Conservation (phyloP, 768 basidiomycete species). For the Coprinopsis marcescibilis region DNA sequence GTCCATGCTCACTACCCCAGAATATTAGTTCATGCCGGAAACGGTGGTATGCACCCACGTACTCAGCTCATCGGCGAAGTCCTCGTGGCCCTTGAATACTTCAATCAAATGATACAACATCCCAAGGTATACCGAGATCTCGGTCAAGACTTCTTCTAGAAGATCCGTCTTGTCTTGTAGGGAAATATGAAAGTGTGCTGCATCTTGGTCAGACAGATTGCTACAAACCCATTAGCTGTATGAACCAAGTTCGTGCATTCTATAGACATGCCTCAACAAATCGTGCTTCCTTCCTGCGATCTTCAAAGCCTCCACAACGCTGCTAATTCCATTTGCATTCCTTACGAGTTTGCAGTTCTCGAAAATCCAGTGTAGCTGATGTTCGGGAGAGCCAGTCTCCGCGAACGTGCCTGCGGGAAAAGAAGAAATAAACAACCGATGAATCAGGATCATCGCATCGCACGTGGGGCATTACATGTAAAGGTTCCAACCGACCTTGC, state of each 20-base stretch:
- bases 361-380: constrained; percentile 94
- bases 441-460: no score
- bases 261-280: constrained; percentile 54
- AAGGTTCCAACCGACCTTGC: constrained; percentile 63
- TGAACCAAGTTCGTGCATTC: neutral
- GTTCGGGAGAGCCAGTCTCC: constrained; percentile 86
- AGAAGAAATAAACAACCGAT: no score
- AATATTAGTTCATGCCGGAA: neutral
- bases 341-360: constrained; percentile 89
- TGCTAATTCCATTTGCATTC: constrained; percentile 73
- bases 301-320: constrained; percentile 83
- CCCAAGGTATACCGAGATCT: constrained; percentile 88
- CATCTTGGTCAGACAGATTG: constrained; percentile 70
- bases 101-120: constrained; percentile 96
- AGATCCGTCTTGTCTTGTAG: constrained; percentile 68
- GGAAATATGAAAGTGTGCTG: constrained; percentile 64
- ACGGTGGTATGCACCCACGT: constrained; percentile 27
- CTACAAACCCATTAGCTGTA: constrained; percentile 31
- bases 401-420: constrained; percentile 69
- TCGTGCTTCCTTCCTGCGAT: constrained; percentile 87
- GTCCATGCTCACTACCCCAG: constrained; percentile 83
- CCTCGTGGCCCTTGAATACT: constrained; percentile 86
- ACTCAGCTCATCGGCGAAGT: constrained; percentile 97
- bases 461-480: neutral
- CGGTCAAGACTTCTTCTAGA: constrained; percentile 86